phyloP scores from a whole-genome alignment of 495 filamentous ascomycete species.

The Corynascus novoguineensis region DNA sequence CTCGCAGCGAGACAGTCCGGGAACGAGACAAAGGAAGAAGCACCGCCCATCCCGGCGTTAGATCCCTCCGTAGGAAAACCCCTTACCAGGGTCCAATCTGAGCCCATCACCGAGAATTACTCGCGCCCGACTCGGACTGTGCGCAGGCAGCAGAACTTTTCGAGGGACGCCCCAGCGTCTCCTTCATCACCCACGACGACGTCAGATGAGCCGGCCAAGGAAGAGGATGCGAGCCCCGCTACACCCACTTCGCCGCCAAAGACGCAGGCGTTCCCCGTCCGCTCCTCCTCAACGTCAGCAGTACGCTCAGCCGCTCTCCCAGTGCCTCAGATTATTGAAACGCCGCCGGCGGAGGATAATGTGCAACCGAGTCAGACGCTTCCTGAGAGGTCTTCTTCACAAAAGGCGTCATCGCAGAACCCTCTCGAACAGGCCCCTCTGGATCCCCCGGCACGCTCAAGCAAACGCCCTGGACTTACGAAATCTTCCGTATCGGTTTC shows the following conservation, averaged over 20 bases:
- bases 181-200: background rate
- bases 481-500: constrained; percentile 24
- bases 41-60: constrained; percentile 38
- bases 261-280: constrained; percentile 20
- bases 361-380: constrained; percentile 31
- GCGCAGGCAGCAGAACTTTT: constrained; percentile 41
- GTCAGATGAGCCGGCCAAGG: constrained; percentile 12
- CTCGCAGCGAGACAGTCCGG: constrained; percentile 49
- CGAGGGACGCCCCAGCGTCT: constrained; percentile 22
- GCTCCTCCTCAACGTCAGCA: constrained; percentile 22
- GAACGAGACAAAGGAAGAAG: constrained; percentile 56
- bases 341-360: constrained; percentile 49
- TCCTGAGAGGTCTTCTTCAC: constrained; percentile 53
- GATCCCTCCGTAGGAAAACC: constrained; percentile 51
- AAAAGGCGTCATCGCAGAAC: constrained; percentile 36
- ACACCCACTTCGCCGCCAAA: constrained; percentile 21
- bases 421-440: constrained; percentile 25
- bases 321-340: constrained; percentile 66
- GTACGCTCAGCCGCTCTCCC: constrained; percentile 26
- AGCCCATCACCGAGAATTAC: constrained; percentile 61
- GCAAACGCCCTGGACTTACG: constrained; percentile 38
- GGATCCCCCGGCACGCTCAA: constrained; percentile 46
- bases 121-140: constrained; percentile 45
- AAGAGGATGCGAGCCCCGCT: constrained; percentile 16
- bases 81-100: constrained; percentile 68